Conservation (phyloP, 768 basidiomycete species). For the Rhodotorula sphaerocarpa region DNA sequence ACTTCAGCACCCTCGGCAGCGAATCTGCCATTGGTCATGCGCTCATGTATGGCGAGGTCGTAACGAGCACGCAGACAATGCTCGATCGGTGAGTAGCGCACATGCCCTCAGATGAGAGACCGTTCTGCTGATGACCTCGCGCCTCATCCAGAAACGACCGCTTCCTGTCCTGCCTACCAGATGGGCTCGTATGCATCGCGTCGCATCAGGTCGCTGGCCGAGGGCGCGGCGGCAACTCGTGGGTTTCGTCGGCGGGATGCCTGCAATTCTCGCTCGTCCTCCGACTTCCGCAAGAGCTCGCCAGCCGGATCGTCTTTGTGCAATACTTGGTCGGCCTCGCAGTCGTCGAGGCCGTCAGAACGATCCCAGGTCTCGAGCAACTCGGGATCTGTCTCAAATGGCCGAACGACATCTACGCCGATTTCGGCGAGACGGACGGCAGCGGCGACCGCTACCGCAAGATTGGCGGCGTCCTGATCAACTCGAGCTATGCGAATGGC, state of each 20-base stretch:
- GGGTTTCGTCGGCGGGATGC: constrained; percentile 87
- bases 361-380: constrained; percentile 51
- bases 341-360: constrained; percentile 61
- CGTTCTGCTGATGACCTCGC: neutral
- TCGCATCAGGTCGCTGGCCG: constrained; percentile 79
- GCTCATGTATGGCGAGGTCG: constrained; percentile 73
- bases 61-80: constrained; percentile 92
- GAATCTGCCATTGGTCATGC: constrained; percentile 13
- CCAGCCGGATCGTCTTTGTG: constrained; percentile 71
- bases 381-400: constrained; percentile 73
- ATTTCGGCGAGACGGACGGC: constrained; percentile 43
- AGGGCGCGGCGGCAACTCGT: constrained; percentile 77
- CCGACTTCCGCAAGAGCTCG: constrained; percentile 53
- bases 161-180: constrained; percentile 60
- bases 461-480: constrained; percentile 85
- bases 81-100: constrained; percentile 65
- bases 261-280: constrained; percentile 73
- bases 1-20: constrained; percentile 46
- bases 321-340: constrained; percentile 89
- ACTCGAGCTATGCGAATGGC: constrained; percentile 67
- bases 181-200: constrained; percentile 73
- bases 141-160: constrained; percentile 59
- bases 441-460: constrained; percentile 53
- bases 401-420: constrained; percentile 92
- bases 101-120: too few species aligned